Percentiles rank a stretch among this genome's conserved stretches.
phyloP scores from a whole-genome alignment of 176 grass and related monocot species.

The Phragmites australis region DNA sequence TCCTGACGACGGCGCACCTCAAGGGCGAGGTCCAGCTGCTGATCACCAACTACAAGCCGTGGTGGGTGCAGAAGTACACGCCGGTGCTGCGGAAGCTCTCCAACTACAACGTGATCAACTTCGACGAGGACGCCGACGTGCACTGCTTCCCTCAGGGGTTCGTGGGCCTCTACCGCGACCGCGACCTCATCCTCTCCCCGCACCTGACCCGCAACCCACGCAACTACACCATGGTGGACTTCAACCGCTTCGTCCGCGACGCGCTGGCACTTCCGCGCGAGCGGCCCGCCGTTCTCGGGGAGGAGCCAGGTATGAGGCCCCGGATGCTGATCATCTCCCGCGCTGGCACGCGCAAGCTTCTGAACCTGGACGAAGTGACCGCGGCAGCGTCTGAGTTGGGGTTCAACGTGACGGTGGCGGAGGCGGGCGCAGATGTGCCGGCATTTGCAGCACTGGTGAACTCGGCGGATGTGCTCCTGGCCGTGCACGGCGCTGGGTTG shows the following conservation, averaged over 20 bases:
- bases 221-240: slow-evolving; percentile 69
- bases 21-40: slow-evolving; percentile 73
- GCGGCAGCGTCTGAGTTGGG: slow-evolving; percentile 38
- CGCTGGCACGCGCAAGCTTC: slow-evolving; percentile 39
- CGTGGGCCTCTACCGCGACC: slow-evolving; percentile 59
- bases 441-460: slow-evolving; percentile 60
- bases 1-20: slow-evolving; percentile 55
- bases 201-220: slow-evolving; percentile 56
- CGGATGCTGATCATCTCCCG: slow-evolving; percentile 66
- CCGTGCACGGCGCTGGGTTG: slow-evolving; percentile 65
- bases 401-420: slow-evolving; percentile 62
- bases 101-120: slow-evolving; percentile 58
- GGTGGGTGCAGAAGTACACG: slow-evolving; percentile 70
- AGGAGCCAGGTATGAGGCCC: slow-evolving; percentile 40
- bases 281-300: slow-evolving; percentile 42
- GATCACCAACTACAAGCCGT: slow-evolving; percentile 60
- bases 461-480: slow-evolving; percentile 55
- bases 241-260: slow-evolving; percentile 50
- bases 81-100: slow-evolving; percentile 63
- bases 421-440: slow-evolving; percentile 43
- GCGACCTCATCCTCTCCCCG: slow-evolving; percentile 73
- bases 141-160: slow-evolving; percentile 59
- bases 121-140: slow-evolving; percentile 53
- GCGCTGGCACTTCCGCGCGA: slow-evolving; percentile 49
- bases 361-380: slow-evolving; percentile 54